A percentile compares a stretch with the other conserved stretches of the same genome.
Conservation (phyloP, 2,329 filamentous ascomycete genomes). For the Cercospora beticola region DNA sequence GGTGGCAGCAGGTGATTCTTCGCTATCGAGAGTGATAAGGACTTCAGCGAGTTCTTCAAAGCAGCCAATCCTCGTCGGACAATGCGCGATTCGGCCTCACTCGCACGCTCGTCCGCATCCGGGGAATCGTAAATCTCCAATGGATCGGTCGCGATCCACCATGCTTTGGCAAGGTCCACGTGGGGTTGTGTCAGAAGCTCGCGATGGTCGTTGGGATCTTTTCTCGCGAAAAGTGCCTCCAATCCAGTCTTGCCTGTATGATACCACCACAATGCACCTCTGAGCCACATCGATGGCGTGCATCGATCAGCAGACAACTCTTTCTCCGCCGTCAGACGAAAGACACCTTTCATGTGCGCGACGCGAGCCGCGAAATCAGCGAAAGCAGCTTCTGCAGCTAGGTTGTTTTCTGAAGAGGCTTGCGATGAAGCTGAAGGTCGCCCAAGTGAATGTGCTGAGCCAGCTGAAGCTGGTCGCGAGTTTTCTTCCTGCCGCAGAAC, state of each 20-base stretch:
- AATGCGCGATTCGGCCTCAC: constrained; percentile 6
- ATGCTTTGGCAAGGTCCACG: constrained; percentile 78
- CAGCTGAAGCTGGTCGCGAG: constrained; percentile 26
- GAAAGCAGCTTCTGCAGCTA: constrained; percentile 65
- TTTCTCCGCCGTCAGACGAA: constrained; percentile 74
- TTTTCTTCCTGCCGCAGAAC: constrained; percentile 26
- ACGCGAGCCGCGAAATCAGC: constrained; percentile 69
- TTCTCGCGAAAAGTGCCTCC: constrained; percentile 62
- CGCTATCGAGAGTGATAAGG: constrained; percentile 78
- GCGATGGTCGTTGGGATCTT: constrained; percentile 52
- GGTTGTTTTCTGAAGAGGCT: constrained; percentile 30
- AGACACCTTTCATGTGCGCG: constrained; percentile 71
- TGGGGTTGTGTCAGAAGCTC: constrained; percentile 70
- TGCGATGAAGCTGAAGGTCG: constrained; percentile 27
- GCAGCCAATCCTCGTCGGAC: constrained; percentile 16
- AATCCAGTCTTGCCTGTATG: constrained; percentile 74
- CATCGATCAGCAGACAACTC: constrained; percentile 65
- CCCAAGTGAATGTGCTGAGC: constrained; percentile 25
- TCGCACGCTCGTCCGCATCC: constrained; percentile 10
- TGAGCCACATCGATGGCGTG: constrained; percentile 59
- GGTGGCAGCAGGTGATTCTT: constrained; percentile 71
- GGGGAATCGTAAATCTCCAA: constrained; percentile 30
- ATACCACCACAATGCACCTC: constrained; percentile 86
- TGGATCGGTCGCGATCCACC: constrained; percentile 66
- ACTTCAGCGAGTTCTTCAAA: constrained; percentile 54